Percentiles rank a stretch among this genome's conserved stretches.
Conservation (phyloP, 768 basidiomycete genomes). For the Lactarius hengduanensis region DNA sequence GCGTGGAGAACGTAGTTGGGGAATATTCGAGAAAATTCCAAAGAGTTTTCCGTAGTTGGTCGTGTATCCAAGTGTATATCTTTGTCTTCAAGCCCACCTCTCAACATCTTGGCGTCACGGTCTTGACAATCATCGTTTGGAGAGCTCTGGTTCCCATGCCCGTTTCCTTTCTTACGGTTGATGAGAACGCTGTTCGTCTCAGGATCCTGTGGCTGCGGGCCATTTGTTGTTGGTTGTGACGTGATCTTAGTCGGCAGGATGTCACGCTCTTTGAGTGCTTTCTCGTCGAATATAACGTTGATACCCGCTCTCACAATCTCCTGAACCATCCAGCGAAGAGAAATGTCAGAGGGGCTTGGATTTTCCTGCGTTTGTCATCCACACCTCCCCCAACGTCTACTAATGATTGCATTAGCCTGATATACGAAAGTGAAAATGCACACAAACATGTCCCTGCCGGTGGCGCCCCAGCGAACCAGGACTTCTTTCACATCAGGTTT, state of each 20-base stretch:
- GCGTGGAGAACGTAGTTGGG: background rate
- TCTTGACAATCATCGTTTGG: background rate
- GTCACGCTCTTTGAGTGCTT: background rate
- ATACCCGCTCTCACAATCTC: conserved; percentile 10
- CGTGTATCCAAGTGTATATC: too few species aligned
- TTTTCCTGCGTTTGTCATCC: background rate
- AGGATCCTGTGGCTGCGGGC: background rate
- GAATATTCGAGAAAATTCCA: background rate
- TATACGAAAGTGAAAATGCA: background rate
- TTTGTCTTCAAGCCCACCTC: too few species aligned
- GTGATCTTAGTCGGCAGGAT: background rate
- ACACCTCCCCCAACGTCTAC: conserved; percentile 25
- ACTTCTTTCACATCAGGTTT: conserved; percentile 15
- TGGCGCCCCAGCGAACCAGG: conserved; percentile 21
- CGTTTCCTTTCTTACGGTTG: background rate
- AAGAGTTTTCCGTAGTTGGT: too few species aligned
- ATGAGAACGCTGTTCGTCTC: background rate
- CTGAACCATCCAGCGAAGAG: conserved; percentile 26
- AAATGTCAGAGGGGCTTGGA: conserved; percentile 12
- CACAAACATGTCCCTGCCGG: conserved; percentile 1
- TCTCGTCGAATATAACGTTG: background rate
- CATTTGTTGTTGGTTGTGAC: background rate
- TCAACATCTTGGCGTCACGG: too few species aligned
- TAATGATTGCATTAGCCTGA: background rate
- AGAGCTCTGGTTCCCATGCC: background rate